phyloP scores from a whole-genome alignment of 2,329 filamentous ascomycete genomes.

The Aureobasidium musti region DNA sequence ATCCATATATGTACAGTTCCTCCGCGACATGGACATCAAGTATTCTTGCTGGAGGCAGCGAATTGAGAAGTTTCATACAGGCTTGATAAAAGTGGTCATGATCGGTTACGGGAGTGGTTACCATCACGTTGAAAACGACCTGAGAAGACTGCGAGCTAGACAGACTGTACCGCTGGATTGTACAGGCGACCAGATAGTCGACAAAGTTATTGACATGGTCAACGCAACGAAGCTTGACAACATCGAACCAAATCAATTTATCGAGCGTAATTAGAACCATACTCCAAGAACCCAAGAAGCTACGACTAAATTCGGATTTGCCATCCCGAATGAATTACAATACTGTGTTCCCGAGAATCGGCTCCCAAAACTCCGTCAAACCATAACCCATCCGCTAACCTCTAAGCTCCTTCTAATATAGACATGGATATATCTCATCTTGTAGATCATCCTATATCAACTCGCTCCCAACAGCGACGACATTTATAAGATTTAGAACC shows the following conservation, averaged over 20 bases:
- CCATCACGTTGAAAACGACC: not conserved
- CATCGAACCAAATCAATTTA: not conserved
- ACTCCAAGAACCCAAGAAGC: no score
- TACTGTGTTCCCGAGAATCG: no score
- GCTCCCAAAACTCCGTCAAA: no score
- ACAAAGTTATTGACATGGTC: not conserved
- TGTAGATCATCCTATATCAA: no score
- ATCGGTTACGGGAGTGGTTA: not conserved
- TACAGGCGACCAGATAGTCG: not conserved
- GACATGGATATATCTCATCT: no score
- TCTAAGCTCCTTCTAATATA: no score
- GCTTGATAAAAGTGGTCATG: slow-evolving; percentile 11
- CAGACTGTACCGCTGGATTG: not conserved
- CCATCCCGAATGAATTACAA: no score
- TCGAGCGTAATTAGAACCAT: no score
- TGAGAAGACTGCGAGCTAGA: not conserved
- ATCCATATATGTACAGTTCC: not conserved
- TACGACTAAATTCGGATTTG: no score
- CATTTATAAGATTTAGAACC: no score
- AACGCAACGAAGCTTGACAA: not conserved
- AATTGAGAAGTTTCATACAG: not conserved
- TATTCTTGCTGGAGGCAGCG: not conserved
- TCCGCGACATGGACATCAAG: not conserved
- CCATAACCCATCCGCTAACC: no score
- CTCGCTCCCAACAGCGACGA: no score